Base-by-base conservation (phyloP, 2,329 filamentous ascomycete genomes). In the Penicillium sp. region DNA sequence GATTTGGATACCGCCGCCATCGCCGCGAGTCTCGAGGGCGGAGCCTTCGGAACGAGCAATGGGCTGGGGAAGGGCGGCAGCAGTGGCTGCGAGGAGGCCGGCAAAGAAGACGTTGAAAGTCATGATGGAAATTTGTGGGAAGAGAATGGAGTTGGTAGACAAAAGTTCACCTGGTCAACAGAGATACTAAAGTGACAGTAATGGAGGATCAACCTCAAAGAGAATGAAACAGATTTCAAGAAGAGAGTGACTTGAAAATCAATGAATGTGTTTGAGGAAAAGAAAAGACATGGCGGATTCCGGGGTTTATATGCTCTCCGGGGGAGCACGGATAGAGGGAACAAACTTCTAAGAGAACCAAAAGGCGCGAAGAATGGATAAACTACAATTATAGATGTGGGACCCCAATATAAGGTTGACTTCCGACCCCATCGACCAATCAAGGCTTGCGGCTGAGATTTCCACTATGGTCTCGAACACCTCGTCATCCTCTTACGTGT, bases 1-100 rank as follows among this genome's bases (percentile, higher is more conserved):
- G 56, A 74, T 70, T 40, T 60, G 56, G 47, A 70, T 63, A 24
- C 48, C 59, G 16, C 70, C 67, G 31, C 54, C 34, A 39, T 44
- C 47, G 39, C 36, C 44, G 21, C 51, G 51, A 40, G 51, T 21
- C 32, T 50, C 46, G 29, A 53, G 18, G 18, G 46, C 39, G 27
- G 48, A 48, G 31, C 56, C 45, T n/a, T 53, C 50, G 44, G 45
- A 53, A 16, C 45, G 32, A n/a, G 27, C 41, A 18, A 27, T 49
- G 22, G 32, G 27, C 40, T 49, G 53, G 22, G 61, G 61, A 38
- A 64, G 49, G 32, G 61, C 61, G 31, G 58, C 50, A 18, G 60
- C 58, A 18, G 61, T 54, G 48, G 51, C 56, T 47, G 61, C 61
- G 42, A 64, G 56, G 22, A 64, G 47, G 51, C 58, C 54, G 54